These are phyloP conservation scores for Nakazawaea peltata DNA, from an alignment of 805 yeast species.

Conservation along the genomic window DNA sequence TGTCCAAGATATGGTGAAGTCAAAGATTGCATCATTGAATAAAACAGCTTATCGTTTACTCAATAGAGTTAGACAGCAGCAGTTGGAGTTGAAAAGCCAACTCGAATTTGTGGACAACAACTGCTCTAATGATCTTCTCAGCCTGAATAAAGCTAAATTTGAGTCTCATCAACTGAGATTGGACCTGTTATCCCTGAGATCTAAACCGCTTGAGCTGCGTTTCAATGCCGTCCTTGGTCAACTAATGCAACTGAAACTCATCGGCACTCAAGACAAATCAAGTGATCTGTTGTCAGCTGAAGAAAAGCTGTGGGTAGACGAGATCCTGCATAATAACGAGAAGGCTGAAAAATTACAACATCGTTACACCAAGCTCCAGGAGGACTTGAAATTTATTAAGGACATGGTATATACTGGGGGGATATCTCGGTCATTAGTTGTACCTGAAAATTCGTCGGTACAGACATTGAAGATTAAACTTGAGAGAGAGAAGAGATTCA, in stretches of 20 bases:
- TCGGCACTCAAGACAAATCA: no score
- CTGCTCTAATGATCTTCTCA: no score
- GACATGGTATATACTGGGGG: constrained; percentile 16
- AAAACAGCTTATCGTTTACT: constrained; percentile 28
- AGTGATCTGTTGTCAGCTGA: no score
- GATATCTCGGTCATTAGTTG: no score
- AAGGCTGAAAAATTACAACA: constrained; percentile 24
- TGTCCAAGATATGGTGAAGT: constrained; percentile 2
- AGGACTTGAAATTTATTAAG: constrained; percentile 21
- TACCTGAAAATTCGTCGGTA: no score
- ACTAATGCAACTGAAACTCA: no score
- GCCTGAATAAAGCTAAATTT: no score
- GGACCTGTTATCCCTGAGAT: no score
- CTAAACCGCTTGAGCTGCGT: no score
- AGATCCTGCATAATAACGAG: constrained; percentile 25
- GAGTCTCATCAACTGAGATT: no score
- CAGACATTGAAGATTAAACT: constrained; percentile 20
- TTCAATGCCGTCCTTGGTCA: no score
- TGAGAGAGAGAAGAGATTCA: constrained; percentile 22
- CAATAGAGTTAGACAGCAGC: constrained; percentile 31
- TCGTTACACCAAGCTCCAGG: constrained; percentile 17
- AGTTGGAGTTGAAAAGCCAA: constrained; percentile 33
- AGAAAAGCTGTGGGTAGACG: constrained; percentile 39
- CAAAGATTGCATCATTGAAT: constrained; percentile 13
- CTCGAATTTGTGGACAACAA: no score